Evolutionary conservation across 768 basidiomycete genomes (phyloP), one percentile per base, ranked within the genome.

Genomic region (Goffeauzyma gilvescens): DNA sequence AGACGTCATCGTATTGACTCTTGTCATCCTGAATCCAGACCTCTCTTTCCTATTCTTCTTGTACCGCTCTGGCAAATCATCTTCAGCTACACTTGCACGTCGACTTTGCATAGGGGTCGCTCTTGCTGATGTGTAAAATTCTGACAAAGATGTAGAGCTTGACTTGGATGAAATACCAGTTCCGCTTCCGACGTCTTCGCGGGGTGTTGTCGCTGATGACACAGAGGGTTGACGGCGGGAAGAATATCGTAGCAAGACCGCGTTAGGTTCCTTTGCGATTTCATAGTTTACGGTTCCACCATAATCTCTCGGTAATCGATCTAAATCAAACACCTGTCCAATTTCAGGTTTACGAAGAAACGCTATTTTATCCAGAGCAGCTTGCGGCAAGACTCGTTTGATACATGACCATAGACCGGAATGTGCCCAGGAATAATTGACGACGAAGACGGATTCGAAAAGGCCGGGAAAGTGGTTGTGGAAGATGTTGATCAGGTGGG

Each of bases 401-500:
- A 64, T 39, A 32, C 58, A 45, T 5, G 51, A 46, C 63, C 63
- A 64, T 40, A 62, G 49, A 13, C 51, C 51, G 15, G 55, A 42
- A 24, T 58, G 55, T 0, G 54, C 53, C 63, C 63, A 64, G 1
- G 58, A 55, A 10, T 57, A 52, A 44, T 62, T 62, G 28, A 60
- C 49, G 22, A 64, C 53, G 46, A 55, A 55, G 22, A 59, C 55
- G 6, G 50, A 38, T 14, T 54, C 50, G 43, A 62, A 53, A 22
- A 61, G 45, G 1, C 59, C 59, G 4, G 63, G 61, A 35, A 58
- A 64, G 38, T 60, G 50, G 22, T 58, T 53, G 33, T 59, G 59
- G 7, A 54, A 52, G 9, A 63, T 55, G 6, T 54, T 48, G 0
- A 58, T 31, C 2, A 64, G 46, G 12, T 55, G 55, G 3, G 63